Evolutionary conservation across 805 yeast genomes (phyloP), one percentile per base, ranked within the genome.

Genomic region (Yamadazyma sp.): DNA sequence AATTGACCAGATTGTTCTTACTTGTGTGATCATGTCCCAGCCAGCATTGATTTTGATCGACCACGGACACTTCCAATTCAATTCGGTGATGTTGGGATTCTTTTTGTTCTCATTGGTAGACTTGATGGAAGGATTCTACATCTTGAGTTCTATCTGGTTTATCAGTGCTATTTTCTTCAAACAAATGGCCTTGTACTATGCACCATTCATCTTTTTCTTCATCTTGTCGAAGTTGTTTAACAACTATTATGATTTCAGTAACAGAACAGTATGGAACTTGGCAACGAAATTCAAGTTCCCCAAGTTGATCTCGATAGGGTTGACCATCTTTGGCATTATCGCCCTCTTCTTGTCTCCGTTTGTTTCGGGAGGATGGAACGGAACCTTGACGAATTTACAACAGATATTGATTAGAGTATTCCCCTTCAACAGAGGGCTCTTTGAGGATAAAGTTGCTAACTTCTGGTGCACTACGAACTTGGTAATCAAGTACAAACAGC

Each of bases 21-120:
- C 88, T 0, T 82, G 88, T 2, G 79, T 89, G 12, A 79, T 93
- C n/a, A 57, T 93, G 22, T 78, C 82, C 55, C 95, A 87, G 58
- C 97, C 99, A 0, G 72, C 85, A 2, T 67, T 91, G 42, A 73
- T 85, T 29, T 70, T 93, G 40, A 80, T 93, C 32, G 99, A 93
- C 57, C 97, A 93, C 60, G 99, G 99, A 5, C 99, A 93, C 62
- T 93, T 93, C 64, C 99, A 95, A 63, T 91, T 80, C 62, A 95
- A 93, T 53, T 77, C 89, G 0, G 95, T 93, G 17, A 91, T 93
- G 98, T 73, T 93, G 23, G 99, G 99, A 0, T 67, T 91, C 12
- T 73, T 91, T 4, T 67, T 88, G 18, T 64, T 79, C 37, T 73
- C 95, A 0, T 64, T 93, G 28, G 77, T 75, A 37, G 81, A 80